phyloP scores from a whole-genome alignment of 345 rosid species.

The Raphanus sativus region DNA sequence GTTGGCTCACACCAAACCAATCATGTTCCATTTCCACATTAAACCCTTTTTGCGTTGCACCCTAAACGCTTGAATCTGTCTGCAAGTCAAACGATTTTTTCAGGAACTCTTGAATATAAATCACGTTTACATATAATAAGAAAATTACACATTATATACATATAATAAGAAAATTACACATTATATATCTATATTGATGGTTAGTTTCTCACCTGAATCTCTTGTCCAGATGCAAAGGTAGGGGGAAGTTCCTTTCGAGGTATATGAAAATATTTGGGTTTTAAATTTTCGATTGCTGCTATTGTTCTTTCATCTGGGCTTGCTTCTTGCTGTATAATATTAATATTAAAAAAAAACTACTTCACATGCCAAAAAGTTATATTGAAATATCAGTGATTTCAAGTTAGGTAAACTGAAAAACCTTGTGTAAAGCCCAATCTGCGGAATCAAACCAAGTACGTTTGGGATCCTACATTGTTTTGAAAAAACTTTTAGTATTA shows the following conservation, averaged over 20 bases:
- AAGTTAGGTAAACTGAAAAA: constrained; percentile 28
- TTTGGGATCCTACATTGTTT: constrained; percentile 53
- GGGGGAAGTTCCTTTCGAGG: constrained; percentile 74
- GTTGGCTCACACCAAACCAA: constrained; percentile 27
- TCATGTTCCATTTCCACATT: constrained; percentile 28
- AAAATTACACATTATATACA: neutral
- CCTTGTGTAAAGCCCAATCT: constrained; percentile 89
- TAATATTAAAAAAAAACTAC: neutral
- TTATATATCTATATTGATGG: neutral
- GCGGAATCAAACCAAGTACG: constrained; percentile 96
- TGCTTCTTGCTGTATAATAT: constrained; percentile 65
- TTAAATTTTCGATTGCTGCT: constrained; percentile 57
- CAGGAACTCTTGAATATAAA: neutral
- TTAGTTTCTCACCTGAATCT: constrained; percentile 41
- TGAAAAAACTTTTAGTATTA: neutral
- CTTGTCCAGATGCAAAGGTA: constrained; percentile 54
- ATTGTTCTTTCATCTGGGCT: constrained; percentile 47
- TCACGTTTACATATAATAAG: neutral
- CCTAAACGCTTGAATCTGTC: constrained; percentile 34
- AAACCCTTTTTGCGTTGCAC: neutral
- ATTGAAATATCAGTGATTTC: neutral
- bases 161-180: neutral
- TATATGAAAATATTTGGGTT: constrained; percentile 69
- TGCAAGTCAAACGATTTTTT: constrained; percentile 13
- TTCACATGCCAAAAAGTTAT: neutral